phyloP scores from a whole-genome alignment of 495 filamentous ascomycete genomes.

The Alectoria sarmentosa region DNA sequence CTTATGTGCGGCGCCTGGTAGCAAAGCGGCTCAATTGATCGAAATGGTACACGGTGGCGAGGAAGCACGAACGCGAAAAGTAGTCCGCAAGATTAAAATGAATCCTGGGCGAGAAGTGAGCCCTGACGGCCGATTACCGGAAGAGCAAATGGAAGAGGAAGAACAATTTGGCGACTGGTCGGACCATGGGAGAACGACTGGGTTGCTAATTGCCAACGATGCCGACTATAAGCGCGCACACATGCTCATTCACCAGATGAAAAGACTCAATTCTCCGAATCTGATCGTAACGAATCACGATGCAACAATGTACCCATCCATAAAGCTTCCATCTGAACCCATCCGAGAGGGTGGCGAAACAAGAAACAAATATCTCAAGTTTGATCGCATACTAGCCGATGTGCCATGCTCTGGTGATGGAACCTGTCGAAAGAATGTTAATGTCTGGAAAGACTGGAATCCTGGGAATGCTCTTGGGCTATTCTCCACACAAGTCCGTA shows the following conservation, averaged over 20 bases:
- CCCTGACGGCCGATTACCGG: constrained; percentile 36
- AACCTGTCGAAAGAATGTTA: constrained; percentile 81
- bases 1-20: constrained; percentile 92
- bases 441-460: constrained; percentile 91
- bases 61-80: constrained; percentile 66
- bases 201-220: constrained; percentile 91
- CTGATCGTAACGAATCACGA: constrained; percentile 97
- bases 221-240: constrained; percentile 90
- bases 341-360: constrained; percentile 41
- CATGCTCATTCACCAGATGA: constrained; percentile 96
- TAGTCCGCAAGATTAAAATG: constrained; percentile 45
- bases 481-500: constrained; percentile 75
- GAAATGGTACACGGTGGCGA: constrained; percentile 91
- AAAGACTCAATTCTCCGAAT: constrained; percentile 92
- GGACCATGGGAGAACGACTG: constrained; percentile 82
- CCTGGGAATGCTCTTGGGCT: constrained; percentile 78
- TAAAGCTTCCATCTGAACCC: constrained; percentile 57
- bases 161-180: constrained; percentile 48
- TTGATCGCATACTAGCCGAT: constrained; percentile 92
- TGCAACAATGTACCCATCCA: constrained; percentile 88
- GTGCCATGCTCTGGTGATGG: constrained; percentile 97
- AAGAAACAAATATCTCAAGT: constrained; percentile 76
- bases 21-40: constrained; percentile 90
- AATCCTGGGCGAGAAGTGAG: constrained; percentile 40
- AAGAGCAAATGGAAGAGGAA: constrained; percentile 39